phyloP scores from a whole-genome alignment of 1,284 basidiomycete genomes.

The Ustilago tritici region DNA sequence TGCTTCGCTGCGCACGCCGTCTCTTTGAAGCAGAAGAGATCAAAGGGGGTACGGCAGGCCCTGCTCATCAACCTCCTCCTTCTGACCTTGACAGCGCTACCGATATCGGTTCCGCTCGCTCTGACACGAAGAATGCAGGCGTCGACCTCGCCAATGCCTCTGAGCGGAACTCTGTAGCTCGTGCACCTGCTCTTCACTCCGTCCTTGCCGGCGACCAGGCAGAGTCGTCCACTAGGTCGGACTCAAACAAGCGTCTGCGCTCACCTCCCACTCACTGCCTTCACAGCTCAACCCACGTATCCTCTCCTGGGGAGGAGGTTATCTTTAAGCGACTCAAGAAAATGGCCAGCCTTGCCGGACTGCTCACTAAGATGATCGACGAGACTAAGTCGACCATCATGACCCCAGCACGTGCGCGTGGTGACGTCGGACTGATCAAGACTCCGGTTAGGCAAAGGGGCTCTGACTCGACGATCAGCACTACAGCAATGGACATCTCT shows the following conservation, averaged over 20 bases:
- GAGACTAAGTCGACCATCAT: constrained; percentile 40
- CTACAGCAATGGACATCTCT: constrained; percentile 17
- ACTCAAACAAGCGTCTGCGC: constrained; percentile 2
- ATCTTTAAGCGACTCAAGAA: constrained; percentile 36
- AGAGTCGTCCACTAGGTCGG: background rate
- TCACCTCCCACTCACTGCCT: background rate
- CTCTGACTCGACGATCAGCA: constrained; percentile 9
- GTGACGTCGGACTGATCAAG: background rate
- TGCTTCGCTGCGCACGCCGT: constrained; percentile 33
- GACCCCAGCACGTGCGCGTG: background rate
- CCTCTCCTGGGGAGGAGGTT: constrained; percentile 21
- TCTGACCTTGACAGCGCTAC: constrained; percentile 13
- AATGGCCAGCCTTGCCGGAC: constrained; percentile 35
- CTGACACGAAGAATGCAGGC: constrained; percentile 37
- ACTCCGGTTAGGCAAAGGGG: constrained; percentile 17
- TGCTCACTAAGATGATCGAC: constrained; percentile 49
- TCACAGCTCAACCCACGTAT: no score
- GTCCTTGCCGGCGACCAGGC: constrained; percentile 14
- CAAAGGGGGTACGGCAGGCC: background rate
- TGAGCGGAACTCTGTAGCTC: background rate
- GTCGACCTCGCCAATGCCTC: background rate
- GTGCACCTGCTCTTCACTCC: constrained; percentile 17
- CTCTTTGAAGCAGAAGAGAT: constrained; percentile 10
- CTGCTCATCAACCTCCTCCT: background rate
- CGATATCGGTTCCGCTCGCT: constrained; percentile 28